These are phyloP conservation scores for Plasmopara viticola DNA, from an alignment of 352 stramenopile species.

Conservation along the genomic window DNA sequence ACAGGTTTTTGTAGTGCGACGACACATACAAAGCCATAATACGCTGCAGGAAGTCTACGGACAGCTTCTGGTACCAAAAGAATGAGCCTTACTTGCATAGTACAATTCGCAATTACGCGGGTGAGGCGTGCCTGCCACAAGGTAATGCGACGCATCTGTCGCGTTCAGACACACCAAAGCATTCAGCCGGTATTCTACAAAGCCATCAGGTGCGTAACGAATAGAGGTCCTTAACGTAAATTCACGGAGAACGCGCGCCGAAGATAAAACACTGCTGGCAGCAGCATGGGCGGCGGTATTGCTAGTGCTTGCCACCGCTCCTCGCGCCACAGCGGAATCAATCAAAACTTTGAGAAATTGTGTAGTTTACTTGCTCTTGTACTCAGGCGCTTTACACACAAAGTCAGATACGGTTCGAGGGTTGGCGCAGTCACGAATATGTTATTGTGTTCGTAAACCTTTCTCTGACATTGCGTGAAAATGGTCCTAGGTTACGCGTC, in stretches of 20 bases:
- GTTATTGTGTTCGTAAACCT: slow-evolving; percentile 89
- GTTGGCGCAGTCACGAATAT: slow-evolving; percentile 97
- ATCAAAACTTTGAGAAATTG: slow-evolving; percentile 86
- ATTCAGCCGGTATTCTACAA: slow-evolving; percentile 97
- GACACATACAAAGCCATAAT: slow-evolving; percentile 96
- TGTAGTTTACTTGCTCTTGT: slow-evolving; percentile 98
- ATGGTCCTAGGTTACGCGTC: slow-evolving; percentile 93
- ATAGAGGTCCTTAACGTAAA: slow-evolving; percentile 97
- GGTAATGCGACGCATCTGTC: slow-evolving; percentile 69
- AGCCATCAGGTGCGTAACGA: slow-evolving; percentile 93
- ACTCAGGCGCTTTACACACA: slow-evolving; percentile 90
- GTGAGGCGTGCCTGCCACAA: slow-evolving; percentile 92
- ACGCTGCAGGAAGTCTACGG: slow-evolving; percentile 91
- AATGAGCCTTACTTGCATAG: slow-evolving; percentile 97
- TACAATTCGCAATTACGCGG: slow-evolving; percentile 97
- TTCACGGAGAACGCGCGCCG: slow-evolving; percentile 87
- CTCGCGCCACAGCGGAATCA: slow-evolving; percentile 90
- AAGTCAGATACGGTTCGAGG: slow-evolving; percentile 99
- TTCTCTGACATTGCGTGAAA: slow-evolving; percentile 97
- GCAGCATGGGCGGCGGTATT: slow-evolving; percentile 69
- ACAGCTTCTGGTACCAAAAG: slow-evolving; percentile 99
- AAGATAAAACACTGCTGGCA: slow-evolving; percentile 32
- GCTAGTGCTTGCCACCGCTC: slow-evolving; percentile 92
- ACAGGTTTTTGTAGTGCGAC: slow-evolving; percentile 99
- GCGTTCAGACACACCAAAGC: slow-evolving; percentile 95